Conservation (phyloP, 495 filamentous ascomycete genomes). For the Evernia prunastri region DNA sequence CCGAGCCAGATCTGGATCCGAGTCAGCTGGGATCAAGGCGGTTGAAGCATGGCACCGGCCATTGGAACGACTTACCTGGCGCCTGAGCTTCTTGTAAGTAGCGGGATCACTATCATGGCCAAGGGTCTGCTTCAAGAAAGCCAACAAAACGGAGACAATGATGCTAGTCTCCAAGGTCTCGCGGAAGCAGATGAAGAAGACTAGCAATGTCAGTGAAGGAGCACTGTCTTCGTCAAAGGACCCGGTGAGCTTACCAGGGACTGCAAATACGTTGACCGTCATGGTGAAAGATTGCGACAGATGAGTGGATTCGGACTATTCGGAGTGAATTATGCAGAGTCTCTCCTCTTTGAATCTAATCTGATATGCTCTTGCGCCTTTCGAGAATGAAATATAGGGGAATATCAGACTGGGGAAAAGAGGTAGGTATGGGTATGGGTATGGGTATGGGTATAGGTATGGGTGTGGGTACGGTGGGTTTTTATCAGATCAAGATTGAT, state of each 20-base stretch:
- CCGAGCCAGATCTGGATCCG: constrained; percentile 63
- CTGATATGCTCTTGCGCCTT: not conserved
- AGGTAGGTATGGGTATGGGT: too few species aligned
- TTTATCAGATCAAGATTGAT: constrained; percentile 26
- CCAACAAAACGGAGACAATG: constrained; percentile 74
- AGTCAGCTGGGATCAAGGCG: not conserved
- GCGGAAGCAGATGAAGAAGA: constrained; percentile 84
- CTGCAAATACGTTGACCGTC: constrained; percentile 38
- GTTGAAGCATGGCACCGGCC: not conserved
- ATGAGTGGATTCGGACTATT: not conserved
- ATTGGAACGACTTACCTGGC: constrained; percentile 49
- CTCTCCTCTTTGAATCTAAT: not conserved
- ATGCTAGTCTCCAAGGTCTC: constrained; percentile 76
- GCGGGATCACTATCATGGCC: constrained; percentile 49
- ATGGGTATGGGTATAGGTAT: too few species aligned
- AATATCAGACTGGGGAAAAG: not conserved
- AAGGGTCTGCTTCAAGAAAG: constrained; percentile 74
- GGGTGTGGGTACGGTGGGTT: not conserved
- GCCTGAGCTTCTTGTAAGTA: constrained; percentile 61
- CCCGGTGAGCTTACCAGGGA: constrained; percentile 32
- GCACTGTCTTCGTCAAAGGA: not conserved
- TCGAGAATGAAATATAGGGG: not conserved
- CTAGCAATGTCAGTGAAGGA: constrained; percentile 23
- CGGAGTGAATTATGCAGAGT: not conserved
- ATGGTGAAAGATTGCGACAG: constrained; percentile 24